These are phyloP conservation scores for Hirschfeldia incana DNA, from an alignment of 345 rosid species.

Conservation along the genomic window DNA sequence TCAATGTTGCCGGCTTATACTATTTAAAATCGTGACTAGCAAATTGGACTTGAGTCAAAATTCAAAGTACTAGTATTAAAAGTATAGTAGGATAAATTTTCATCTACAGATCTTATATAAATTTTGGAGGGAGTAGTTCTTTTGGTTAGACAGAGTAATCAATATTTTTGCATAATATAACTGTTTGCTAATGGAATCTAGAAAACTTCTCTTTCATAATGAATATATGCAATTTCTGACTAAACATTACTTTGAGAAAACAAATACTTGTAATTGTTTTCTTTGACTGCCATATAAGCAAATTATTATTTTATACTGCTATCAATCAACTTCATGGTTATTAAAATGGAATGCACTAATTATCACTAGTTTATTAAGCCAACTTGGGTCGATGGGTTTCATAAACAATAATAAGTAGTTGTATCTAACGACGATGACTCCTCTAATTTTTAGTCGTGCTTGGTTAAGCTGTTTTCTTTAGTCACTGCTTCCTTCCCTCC, in stretches of 20 bases:
- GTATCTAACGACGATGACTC: conserved; percentile 23
- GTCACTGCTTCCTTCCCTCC: conserved; percentile 40
- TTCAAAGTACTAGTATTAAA: neutral
- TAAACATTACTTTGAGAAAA: conserved; percentile 24
- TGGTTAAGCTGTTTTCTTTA: conserved; percentile 21
- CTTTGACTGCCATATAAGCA: conserved; percentile 8
- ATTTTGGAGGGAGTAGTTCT: neutral
- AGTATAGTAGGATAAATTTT: no score
- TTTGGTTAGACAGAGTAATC: conserved; percentile 28
- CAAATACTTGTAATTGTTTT: conserved; percentile 5
- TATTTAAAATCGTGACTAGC: neutral
- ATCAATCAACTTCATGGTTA: conserved; percentile 13
- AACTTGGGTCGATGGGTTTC: conserved; percentile 2
- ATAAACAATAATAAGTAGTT: conserved; percentile 18
- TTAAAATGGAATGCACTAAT: conserved; percentile 6
- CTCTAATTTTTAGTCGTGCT: conserved; percentile 16
- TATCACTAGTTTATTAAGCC: conserved; percentile 7
- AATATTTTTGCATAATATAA: neutral
- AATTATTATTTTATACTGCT: neutral
- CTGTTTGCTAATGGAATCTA: conserved; percentile 22
- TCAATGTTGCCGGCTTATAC: conserved; percentile 37
- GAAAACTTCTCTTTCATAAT: conserved; percentile 23
- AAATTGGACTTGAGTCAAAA: neutral
- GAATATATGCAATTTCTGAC: conserved; percentile 25
- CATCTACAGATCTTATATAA: no score